Percentiles rank a stretch among this genome's conserved stretches.
Conservation (phyloP, 1,139 yeast genomes). For the Tardiomyces depauwii region DNA sequence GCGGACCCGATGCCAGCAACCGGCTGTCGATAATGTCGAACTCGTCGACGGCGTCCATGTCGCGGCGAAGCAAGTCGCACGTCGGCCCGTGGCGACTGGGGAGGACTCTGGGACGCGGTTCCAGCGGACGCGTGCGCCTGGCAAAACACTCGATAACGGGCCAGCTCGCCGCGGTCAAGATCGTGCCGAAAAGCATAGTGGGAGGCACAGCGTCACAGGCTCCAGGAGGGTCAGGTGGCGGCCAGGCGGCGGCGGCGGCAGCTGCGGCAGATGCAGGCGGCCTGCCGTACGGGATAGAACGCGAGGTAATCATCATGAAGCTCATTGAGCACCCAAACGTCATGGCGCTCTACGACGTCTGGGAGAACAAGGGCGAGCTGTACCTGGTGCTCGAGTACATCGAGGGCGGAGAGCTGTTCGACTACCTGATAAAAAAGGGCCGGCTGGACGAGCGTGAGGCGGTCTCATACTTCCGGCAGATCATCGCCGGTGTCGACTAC, state of each 20-base stretch:
- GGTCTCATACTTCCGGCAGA: conserved; percentile 80
- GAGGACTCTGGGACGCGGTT: conserved; percentile 87
- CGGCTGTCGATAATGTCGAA: conserved; percentile 14
- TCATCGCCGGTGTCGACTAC: conserved; percentile 82
- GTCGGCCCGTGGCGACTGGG: conserved; percentile 98
- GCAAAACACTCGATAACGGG: conserved; percentile 82
- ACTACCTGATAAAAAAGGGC: conserved; percentile 80
- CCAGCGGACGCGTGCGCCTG: conserved; percentile 85
- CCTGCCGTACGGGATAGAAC: conserved; percentile 86
- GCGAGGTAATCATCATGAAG: conserved; percentile 91
- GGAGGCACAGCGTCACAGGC: conserved; percentile 22
- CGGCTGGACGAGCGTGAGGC: conserved; percentile 85
- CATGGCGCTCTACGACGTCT: conserved; percentile 92
- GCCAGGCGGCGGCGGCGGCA: conserved; percentile 11
- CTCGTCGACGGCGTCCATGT: conserved; percentile 51
- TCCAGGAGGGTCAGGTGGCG: background rate
- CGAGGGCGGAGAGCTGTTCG: conserved; percentile 95
- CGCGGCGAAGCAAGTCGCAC: conserved; percentile 50
- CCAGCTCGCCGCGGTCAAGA: conserved; percentile 91
- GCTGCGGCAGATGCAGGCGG: conserved; percentile 38
- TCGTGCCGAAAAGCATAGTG: conserved; percentile 77
- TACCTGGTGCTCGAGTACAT: conserved; percentile 89
- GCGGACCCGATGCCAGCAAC: conserved; percentile 3
- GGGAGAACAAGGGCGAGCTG: conserved; percentile 94
- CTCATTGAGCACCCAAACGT: conserved; percentile 87